Percentiles rank a stretch among this genome's conserved stretches.
phyloP scores from a whole-genome alignment of 73 alveolate species.

The Uronychia binucleata region DNA sequence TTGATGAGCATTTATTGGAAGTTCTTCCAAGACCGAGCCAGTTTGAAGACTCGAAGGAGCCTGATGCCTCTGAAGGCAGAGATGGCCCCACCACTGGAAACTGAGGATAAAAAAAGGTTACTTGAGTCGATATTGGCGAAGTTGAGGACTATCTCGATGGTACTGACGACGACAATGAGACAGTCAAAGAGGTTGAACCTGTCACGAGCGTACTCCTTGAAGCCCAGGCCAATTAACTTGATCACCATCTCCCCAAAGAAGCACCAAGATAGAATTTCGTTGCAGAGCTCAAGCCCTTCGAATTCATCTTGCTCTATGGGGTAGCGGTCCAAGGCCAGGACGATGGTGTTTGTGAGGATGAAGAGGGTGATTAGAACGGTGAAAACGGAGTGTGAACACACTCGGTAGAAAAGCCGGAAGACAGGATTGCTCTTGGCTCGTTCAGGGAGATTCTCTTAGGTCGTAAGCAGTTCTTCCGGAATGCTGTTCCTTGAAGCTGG shows the following conservation, averaged over 20 bases:
- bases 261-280: neutral
- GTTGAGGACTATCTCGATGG: constrained; percentile 11
- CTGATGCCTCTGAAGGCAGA: constrained; percentile 65
- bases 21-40: constrained; percentile 64
- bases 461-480: too few relatives aligned
- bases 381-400: neutral
- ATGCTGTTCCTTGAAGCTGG: too few relatives aligned
- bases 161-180: constrained; percentile 6
- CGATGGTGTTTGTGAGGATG: constrained; percentile 21
- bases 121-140: neutral
- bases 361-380: neutral
- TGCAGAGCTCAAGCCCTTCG: neutral
- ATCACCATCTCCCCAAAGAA: constrained; percentile 28
- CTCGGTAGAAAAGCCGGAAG: neutral
- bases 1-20: constrained; percentile 43
- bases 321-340: constrained; percentile 25
- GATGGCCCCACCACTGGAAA: constrained; percentile 51
- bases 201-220: constrained; percentile 5
- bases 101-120: neutral
- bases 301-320: neutral
- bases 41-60: constrained; percentile 59
- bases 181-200: constrained; percentile 36
- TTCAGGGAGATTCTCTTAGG: neutral
- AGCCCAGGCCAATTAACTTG: constrained; percentile 15
- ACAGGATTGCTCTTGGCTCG: neutral